phyloP scores from a whole-genome alignment of 148 eudicot species.

The Camellia sinensis region DNA sequence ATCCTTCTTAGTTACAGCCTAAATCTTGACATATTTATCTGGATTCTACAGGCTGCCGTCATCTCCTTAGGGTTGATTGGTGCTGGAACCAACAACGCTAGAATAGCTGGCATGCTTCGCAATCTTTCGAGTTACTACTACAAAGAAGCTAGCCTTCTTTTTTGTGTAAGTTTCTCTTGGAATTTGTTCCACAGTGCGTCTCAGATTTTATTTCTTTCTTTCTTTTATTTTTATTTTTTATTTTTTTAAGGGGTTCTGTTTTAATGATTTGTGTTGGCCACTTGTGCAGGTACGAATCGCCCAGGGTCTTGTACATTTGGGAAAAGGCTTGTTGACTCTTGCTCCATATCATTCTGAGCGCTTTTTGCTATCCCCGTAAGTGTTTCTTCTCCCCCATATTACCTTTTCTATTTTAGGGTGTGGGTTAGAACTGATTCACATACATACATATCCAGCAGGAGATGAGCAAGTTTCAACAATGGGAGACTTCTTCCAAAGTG shows the following conservation, averaged over 20 bases:
- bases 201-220: background rate
- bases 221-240: too few species aligned
- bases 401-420: too few species aligned
- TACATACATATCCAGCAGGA: too few species aligned
- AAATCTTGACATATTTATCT: conserved; percentile 5
- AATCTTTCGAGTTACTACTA: conserved; percentile 87
- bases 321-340: conserved; percentile 89
- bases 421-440: too few species aligned
- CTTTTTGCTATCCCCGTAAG: conserved; percentile 87
- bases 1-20: background rate
- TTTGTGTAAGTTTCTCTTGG: conserved; percentile 56
- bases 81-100: conserved; percentile 96
- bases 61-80: conserved; percentile 91
- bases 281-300: conserved; percentile 88
- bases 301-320: conserved; percentile 93
- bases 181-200: background rate
- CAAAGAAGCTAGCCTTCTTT: conserved; percentile 82
- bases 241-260: background rate
- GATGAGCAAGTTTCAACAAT: too few species aligned
- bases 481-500: background rate
- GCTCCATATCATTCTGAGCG: conserved; percentile 94
- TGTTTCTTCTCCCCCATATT: conserved; percentile 4
- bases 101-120: conserved; percentile 96
- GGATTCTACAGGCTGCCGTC: conserved; percentile 71
- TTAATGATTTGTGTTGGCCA: background rate